phyloP scores from a whole-genome alignment of 208 protist species.

The Acanthamoeba healyi region DNA sequence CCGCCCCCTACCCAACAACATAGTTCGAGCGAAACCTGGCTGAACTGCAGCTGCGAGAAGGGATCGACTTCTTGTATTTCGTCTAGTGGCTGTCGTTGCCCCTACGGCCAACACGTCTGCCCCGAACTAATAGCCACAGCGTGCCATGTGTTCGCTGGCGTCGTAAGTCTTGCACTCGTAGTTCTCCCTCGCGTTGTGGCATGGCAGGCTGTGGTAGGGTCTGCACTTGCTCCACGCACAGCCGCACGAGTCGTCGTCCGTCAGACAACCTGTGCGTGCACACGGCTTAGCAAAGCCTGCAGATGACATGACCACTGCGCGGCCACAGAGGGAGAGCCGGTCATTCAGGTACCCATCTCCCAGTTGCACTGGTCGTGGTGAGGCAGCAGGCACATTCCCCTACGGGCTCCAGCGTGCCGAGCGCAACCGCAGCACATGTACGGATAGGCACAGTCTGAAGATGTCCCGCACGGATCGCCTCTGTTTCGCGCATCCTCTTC shows the following conservation, averaged over 20 bases:
- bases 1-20: too few relatives aligned
- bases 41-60: not conserved
- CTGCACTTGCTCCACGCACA: constrained; percentile 34
- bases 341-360: constrained; percentile 38
- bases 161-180: constrained; percentile 6
- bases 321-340: not conserved
- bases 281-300: not conserved
- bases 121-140: not conserved
- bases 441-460: not conserved
- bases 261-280: not conserved
- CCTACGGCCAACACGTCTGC: too few relatives aligned
- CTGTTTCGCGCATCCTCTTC: too few relatives aligned
- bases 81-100: not conserved
- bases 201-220: constrained; percentile 13
- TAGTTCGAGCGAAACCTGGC: constrained; percentile 48
- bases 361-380: constrained; percentile 33
- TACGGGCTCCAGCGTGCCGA: not conserved
- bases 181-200: not conserved
- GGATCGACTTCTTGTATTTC: constrained; percentile 41
- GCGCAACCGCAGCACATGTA: constrained; percentile 9
- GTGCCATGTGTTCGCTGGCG: not conserved
- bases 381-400: not conserved
- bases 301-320: not conserved
- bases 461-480: not conserved
- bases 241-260: not conserved